These are phyloP conservation scores for Candida broadrunensis DNA, from an alignment of 805 yeast genomes.

Conservation along the genomic window DNA sequence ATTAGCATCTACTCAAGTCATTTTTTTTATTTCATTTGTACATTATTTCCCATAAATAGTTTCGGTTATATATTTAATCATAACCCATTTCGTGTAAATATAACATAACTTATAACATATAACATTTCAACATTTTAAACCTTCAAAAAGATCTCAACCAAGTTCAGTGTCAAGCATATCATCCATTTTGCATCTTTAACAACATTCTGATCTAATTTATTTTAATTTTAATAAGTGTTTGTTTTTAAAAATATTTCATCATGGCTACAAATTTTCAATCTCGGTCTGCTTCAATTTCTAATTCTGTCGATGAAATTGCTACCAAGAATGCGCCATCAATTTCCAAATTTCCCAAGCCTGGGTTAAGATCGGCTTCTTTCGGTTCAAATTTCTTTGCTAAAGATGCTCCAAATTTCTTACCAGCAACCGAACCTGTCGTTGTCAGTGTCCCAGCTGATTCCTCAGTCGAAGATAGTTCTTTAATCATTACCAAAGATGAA, in stretches of 20 bases:
- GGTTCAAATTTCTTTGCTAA: conserved; percentile 25
- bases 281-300: conserved; percentile 5
- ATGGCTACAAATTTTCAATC: conserved; percentile 1
- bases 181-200: no score
- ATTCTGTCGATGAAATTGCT: conserved; percentile 2
- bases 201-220: no score
- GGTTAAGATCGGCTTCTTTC: conserved; percentile 15
- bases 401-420: conserved; percentile 20
- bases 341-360: conserved; percentile 4
- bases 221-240: no score
- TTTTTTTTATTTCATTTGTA: no score
- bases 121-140: no score
- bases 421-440: conserved; percentile 2
- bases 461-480: not conserved
- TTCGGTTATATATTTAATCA: no score
- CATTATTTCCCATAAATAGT: no score
- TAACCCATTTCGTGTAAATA: no score
- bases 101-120: no score
- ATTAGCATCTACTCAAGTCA: no score
- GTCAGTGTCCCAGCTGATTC: not conserved
- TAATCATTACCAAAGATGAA: not conserved
- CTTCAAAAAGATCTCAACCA: no score
- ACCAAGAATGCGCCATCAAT: not conserved
- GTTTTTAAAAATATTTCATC: not conserved
- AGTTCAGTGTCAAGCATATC: no score